phyloP scores from a whole-genome alignment of 139 green algal genomes.

The Chlamydomonas asymmetrica region DNA sequence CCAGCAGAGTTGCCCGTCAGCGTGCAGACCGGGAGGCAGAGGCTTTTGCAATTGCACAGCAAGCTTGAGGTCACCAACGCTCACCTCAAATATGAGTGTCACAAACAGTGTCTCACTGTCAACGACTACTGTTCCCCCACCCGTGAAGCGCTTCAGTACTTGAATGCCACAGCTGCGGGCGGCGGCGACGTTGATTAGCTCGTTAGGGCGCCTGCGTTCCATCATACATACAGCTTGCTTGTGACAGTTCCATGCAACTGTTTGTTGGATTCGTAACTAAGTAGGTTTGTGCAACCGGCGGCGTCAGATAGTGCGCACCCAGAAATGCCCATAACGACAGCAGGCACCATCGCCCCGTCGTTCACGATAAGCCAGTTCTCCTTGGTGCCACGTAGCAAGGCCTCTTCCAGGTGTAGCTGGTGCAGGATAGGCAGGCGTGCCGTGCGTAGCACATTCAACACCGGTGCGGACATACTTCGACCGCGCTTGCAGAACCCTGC shows the following conservation, averaged over 20 bases:
- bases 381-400: constrained; percentile 66
- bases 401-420: constrained; percentile 87
- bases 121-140: constrained; percentile 96
- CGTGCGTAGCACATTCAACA: constrained; percentile 55
- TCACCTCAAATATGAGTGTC: constrained; percentile 53
- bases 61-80: constrained; percentile 31
- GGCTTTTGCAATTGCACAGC: constrained; percentile 1
- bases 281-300: too few relatives aligned
- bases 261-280: too few relatives aligned
- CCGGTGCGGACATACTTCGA: constrained; percentile 16
- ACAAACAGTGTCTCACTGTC: constrained; percentile 85
- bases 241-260: too few relatives aligned
- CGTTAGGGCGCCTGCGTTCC: constrained; percentile 10
- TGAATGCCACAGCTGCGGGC: constrained; percentile 47
- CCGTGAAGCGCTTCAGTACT: constrained; percentile 89
- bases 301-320: constrained; percentile 58
- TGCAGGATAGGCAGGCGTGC: constrained; percentile 59
- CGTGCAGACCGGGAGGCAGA: neutral
- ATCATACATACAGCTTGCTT: too few relatives aligned
- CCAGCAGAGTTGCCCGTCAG: neutral
- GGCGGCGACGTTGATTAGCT: constrained; percentile 60
- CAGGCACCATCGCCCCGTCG: constrained; percentile 65
- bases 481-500: too few relatives aligned
- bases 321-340: constrained; percentile 91
- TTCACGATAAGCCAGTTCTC: constrained; percentile 91